Conservation (phyloP, 192 early-diverging fungal genomes). For the Linnemannia elongata region DNA sequence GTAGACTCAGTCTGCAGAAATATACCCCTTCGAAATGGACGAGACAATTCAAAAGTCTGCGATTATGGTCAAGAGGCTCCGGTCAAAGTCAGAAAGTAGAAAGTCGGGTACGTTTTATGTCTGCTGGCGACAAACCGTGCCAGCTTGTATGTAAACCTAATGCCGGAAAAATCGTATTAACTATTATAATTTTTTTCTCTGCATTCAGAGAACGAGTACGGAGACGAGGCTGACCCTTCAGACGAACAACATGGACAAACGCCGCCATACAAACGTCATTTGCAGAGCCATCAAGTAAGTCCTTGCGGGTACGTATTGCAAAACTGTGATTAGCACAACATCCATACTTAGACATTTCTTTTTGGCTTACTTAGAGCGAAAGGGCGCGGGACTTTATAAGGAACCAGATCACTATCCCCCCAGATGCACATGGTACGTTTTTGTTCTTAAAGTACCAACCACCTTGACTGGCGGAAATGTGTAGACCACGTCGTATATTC, state of each 20-base stretch:
- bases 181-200: not conserved
- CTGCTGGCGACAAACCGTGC: too few relatives aligned
- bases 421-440: constrained; percentile 16
- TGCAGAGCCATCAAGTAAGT: constrained; percentile 38
- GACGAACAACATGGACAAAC: constrained; percentile 9
- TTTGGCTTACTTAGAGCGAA: not conserved
- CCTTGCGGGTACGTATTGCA: not conserved
- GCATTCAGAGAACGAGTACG: constrained; percentile 34
- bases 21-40: constrained; percentile 33
- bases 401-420: constrained; percentile 6
- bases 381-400: not conserved
- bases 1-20: not conserved
- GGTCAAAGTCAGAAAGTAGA: constrained; percentile 49
- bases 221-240: constrained; percentile 3
- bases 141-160: not conserved
- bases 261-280: constrained; percentile 28
- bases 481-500: not conserved
- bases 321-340: not conserved
- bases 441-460: not conserved
- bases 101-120: constrained; percentile 23
- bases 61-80: constrained; percentile 51
- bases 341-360: not conserved
- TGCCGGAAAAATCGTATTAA: not conserved
- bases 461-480: not conserved
- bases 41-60: constrained; percentile 51